Percentiles rank a stretch among this genome's conserved stretches.
These are phyloP conservation scores for Populus hybrid DNA, from an alignment of 441 rosid genomes.

Conservation along the genomic window DNA sequence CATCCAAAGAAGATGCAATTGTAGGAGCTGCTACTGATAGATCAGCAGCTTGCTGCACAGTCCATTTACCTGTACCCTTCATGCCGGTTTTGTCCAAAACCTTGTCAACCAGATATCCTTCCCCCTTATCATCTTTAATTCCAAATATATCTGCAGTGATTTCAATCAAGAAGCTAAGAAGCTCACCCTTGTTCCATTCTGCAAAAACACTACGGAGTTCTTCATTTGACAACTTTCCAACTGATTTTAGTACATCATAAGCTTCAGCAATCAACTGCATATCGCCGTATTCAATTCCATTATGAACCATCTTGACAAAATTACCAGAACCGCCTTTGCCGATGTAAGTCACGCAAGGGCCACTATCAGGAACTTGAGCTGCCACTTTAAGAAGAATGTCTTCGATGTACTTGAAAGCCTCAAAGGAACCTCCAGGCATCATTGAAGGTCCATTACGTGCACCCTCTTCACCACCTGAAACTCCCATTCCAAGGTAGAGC, in stretches of 20 bases:
- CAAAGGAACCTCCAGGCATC: constrained; percentile 98
- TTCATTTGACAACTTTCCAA: constrained; percentile 75
- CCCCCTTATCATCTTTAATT: constrained; percentile 80
- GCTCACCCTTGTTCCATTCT: constrained; percentile 95
- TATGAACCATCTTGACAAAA: constrained; percentile 94
- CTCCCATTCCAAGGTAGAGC: constrained; percentile 95
- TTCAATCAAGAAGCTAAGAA: constrained; percentile 88
- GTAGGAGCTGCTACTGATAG: constrained; percentile 96
- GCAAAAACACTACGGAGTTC: constrained; percentile 66
- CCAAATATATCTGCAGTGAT: constrained; percentile 89
- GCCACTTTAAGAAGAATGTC: constrained; percentile 93
- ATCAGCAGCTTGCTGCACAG: constrained; percentile 97
- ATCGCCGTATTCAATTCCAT: constrained; percentile 93
- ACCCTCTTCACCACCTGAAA: constrained; percentile 97
- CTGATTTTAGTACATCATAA: constrained; percentile 82
- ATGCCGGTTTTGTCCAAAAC: constrained; percentile 94
- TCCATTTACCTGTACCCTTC: constrained; percentile 99
- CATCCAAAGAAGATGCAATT: constrained; percentile 83
- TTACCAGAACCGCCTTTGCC: constrained; percentile 95
- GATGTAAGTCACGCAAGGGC: constrained; percentile 83
- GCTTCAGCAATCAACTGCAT: constrained; percentile 97
- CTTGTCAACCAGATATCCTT: constrained; percentile 88
- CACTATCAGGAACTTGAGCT: constrained; percentile 91
- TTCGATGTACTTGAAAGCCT: constrained; percentile 79
- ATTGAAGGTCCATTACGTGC: constrained; percentile 89